A percentile compares a stretch with the other conserved stretches of the same genome.
These are phyloP conservation scores for Spencermartinsiella ligniputridi DNA, from an alignment of 1,139 yeast genomes.

Conservation along the genomic window DNA sequence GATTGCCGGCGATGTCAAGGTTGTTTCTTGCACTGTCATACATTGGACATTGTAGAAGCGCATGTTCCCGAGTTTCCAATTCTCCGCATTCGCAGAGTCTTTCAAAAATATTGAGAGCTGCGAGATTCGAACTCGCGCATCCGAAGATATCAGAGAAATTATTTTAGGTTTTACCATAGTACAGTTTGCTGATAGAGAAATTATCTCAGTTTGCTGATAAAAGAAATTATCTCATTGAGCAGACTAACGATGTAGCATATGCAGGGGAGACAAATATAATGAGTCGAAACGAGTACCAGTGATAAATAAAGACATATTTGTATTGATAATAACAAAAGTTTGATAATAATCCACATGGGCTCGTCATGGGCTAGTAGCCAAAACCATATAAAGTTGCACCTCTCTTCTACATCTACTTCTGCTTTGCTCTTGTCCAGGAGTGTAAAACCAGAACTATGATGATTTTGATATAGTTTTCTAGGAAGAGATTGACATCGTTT, in stretches of 20 bases:
- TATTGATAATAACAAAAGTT: not conserved
- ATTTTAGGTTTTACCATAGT: conserved; percentile 34
- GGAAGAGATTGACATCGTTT: conserved; percentile 5
- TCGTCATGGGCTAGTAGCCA: too few relatives aligned
- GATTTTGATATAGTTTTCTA: not conserved
- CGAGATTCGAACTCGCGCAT: conserved; percentile 44
- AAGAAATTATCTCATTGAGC: too few relatives aligned
- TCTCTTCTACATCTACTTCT: too few relatives aligned
- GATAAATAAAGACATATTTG: not conserved
- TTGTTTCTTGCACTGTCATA: not conserved
- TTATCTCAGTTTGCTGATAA: too few relatives aligned
- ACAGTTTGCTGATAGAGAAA: too few relatives aligned
- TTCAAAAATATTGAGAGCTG: conserved; percentile 34
- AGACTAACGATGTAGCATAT: too few relatives aligned
- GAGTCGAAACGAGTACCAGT: conserved; percentile 1
- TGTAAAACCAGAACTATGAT: too few relatives aligned
- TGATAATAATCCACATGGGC: too few relatives aligned
- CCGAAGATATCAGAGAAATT: conserved; percentile 40
- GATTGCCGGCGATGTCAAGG: not conserved
- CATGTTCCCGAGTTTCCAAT: not conserved
- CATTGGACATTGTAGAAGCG: not conserved
- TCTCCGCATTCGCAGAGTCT: not conserved
- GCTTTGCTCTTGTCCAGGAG: too few relatives aligned
- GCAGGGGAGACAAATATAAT: not conserved
- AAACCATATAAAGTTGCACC: too few relatives aligned